phyloP scores from a whole-genome alignment of 75 land plant species.

The Picea sitchensis region DNA sequence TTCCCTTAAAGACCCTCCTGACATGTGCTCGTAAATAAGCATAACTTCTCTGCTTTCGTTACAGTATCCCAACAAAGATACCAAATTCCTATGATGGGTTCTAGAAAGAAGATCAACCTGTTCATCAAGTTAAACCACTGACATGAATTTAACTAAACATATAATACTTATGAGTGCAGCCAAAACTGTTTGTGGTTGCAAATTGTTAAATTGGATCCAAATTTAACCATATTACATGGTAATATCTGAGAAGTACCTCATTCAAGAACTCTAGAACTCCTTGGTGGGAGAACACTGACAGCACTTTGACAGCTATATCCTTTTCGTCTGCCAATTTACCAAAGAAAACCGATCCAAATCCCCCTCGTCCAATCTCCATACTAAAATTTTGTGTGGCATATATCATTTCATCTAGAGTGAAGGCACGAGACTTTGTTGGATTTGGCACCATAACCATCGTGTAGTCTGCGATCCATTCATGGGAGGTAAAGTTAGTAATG shows the following conservation, averaged over 20 bases:
- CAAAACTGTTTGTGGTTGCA: not conserved
- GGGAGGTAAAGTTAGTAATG: too few relatives aligned
- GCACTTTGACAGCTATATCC: slow-evolving; percentile 29
- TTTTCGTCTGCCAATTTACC: slow-evolving; percentile 24
- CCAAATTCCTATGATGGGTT: slow-evolving; percentile 33
- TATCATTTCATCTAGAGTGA: not conserved
- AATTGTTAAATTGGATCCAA: too few relatives aligned
- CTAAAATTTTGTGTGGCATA: not conserved
- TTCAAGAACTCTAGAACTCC: slow-evolving; percentile 31
- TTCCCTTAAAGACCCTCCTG: slow-evolving; percentile 48
- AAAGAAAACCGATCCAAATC: not conserved
- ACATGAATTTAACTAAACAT: not conserved
- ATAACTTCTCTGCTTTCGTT: slow-evolving; percentile 30
- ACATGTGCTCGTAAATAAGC: slow-evolving; percentile 56
- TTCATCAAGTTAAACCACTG: not conserved
- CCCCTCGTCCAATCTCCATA: not conserved
- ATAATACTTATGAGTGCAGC: not conserved
- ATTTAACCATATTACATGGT: too few relatives aligned
- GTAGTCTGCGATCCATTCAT: too few relatives aligned
- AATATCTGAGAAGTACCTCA: slow-evolving; percentile 15
- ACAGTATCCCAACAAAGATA: slow-evolving; percentile 45
- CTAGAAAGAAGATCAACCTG: slow-evolving; percentile 15
- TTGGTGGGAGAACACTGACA: slow-evolving; percentile 24
- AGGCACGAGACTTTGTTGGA: not conserved
- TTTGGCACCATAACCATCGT: not conserved